These are phyloP conservation scores for Fusarium nodosum DNA, from an alignment of 2,329 filamentous ascomycete genomes.

Conservation along the genomic window DNA sequence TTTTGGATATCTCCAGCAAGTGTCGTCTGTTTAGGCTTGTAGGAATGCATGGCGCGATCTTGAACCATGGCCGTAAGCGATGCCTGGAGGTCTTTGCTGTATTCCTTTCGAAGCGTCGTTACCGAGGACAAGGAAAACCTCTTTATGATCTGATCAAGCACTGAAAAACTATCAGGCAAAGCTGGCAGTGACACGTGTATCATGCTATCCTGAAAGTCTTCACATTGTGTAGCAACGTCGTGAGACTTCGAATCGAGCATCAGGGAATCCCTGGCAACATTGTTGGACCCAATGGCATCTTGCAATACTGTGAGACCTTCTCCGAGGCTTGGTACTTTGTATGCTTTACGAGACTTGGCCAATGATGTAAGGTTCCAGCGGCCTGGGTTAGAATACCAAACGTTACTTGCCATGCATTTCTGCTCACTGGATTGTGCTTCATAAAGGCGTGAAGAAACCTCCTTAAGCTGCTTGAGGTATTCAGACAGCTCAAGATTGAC, in stretches of 20 bases:
- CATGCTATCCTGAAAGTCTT: too few species aligned
- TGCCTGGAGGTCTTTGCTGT: constrained; percentile 37
- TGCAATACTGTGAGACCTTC: background rate
- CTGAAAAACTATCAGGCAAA: background rate
- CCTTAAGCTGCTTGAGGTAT: background rate
- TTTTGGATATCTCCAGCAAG: fast-evolving
- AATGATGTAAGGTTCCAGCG: too few species aligned
- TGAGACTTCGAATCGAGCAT: background rate
- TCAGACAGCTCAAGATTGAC: background rate
- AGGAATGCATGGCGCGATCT: fast-evolving
- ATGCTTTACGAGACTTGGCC: background rate
- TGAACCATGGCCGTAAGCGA: constrained; percentile 16
- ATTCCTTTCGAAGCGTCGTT: background rate
- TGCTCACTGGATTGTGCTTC: background rate
- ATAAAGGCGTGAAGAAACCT: background rate
- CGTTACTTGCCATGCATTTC: background rate
- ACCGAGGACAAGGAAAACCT: background rate
- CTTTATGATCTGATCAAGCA: background rate
- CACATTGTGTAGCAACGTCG: background rate
- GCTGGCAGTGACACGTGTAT: too few species aligned
- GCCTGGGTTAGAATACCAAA: background rate
- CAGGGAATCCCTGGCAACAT: fast-evolving
- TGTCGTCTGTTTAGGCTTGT: background rate
- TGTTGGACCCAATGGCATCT: fast-evolving
- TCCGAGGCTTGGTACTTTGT: background rate